Evolutionary conservation across 192 early-diverging fungal species (phyloP).

Genomic region (Rhizophagus prolifer): DNA sequence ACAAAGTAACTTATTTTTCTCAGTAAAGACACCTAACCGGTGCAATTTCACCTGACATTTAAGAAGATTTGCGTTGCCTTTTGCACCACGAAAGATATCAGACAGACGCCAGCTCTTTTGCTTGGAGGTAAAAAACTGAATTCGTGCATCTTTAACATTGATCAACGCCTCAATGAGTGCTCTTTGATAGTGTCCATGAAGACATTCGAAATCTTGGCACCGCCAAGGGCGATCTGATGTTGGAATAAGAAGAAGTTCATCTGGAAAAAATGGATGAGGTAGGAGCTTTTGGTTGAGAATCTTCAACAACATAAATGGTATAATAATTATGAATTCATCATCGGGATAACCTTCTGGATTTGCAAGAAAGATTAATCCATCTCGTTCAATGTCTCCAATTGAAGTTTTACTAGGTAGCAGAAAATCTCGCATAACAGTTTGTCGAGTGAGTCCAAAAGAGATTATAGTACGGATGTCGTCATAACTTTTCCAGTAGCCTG

Average conservation of each 20-base stretch:
- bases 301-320: not conserved
- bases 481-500: not conserved
- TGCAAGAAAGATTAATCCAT: not conserved
- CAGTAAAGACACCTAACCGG: not conserved
- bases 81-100: slow-evolving; percentile 13
- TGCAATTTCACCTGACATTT: not conserved
- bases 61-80: slow-evolving; percentile 1
- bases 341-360: not conserved
- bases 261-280: not conserved
- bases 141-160: not conserved
- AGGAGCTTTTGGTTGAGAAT: not conserved
- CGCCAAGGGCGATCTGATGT: not conserved
- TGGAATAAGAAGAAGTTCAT: not conserved
- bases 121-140: not conserved
- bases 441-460: not conserved
- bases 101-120: slow-evolving; percentile 13
- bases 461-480: not conserved
- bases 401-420: not conserved
- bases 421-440: not conserved
- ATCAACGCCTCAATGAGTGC: not conserved
- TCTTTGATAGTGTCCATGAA: not conserved
- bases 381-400: not conserved
- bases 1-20: slow-evolving; percentile 12
- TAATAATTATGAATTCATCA: not conserved
- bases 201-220: not conserved